Percentiles rank a stretch among this genome's conserved stretches.
phyloP scores from a whole-genome alignment of 2,329 filamentous ascomycete genomes.

The Colletotrichum phormii region DNA sequence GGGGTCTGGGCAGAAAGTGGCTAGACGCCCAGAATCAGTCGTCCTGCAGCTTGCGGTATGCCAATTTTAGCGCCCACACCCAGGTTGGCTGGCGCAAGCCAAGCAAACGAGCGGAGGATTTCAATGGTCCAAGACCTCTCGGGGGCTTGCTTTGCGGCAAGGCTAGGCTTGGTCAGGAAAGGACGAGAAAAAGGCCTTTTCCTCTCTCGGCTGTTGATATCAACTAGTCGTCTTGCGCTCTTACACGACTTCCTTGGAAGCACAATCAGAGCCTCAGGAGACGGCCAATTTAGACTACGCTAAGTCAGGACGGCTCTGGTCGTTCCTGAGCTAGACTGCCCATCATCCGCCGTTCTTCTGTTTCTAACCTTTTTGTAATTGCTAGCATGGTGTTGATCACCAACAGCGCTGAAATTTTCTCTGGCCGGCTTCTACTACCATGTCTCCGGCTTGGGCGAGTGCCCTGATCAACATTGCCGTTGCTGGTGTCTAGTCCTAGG shows the following conservation, averaged over 20 bases:
- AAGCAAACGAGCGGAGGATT: constrained; percentile 1
- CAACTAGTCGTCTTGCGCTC: neutral
- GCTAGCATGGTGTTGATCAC: neutral
- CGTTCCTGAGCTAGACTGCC: constrained; percentile 27
- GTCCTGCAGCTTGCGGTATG: constrained; percentile 1
- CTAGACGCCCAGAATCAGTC: constrained; percentile 16
- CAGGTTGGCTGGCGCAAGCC: constrained; percentile 11
- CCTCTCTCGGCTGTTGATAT: constrained; percentile 1
- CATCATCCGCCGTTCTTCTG: neutral
- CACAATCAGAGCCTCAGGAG: neutral
- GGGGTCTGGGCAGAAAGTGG: constrained; percentile 2
- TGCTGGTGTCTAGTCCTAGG: neutral
- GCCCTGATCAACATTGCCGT: neutral
- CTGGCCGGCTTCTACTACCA: neutral
- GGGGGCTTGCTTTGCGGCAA: constrained; percentile 27
- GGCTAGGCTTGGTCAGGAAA: constrained; percentile 15
- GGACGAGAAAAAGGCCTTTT: neutral
- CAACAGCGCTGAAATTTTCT: neutral
- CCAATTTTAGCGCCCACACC: constrained; percentile 5
- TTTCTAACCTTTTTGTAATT: neutral
- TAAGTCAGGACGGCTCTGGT: constrained; percentile 18
- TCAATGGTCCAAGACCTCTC: constrained; percentile 23
- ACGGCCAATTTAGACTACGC: constrained; percentile 4
- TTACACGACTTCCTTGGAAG: constrained; percentile 2
- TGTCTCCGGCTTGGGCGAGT: neutral